These are phyloP conservation scores for Vararia minispora DNA, from an alignment of 768 basidiomycete genomes.

Conservation along the genomic window DNA sequence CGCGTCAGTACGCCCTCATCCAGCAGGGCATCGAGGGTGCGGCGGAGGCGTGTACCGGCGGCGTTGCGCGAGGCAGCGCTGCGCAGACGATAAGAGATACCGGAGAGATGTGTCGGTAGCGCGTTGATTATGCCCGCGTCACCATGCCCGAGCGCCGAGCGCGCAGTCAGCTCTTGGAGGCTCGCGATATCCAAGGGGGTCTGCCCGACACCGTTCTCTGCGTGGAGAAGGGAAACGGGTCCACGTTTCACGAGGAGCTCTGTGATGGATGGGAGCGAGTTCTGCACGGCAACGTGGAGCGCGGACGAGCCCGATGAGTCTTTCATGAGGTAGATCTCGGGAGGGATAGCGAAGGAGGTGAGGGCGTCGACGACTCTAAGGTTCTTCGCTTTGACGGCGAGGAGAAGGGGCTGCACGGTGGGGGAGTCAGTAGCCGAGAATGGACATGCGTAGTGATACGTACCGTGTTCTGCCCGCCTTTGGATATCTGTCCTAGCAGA, in stretches of 20 bases:
- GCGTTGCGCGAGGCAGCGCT: no score
- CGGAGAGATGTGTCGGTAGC: background rate
- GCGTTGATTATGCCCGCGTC: background rate
- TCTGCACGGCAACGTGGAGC: conserved; percentile 35
- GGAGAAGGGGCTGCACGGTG: conserved; percentile 35
- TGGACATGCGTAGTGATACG: conserved; percentile 4
- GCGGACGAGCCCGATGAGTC: conserved; percentile 41
- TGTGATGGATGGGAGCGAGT: conserved; percentile 25
- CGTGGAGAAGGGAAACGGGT: conserved; percentile 27
- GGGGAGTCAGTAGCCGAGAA: background rate
- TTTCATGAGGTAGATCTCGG: conserved; percentile 24
- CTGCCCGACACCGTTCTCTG: conserved; percentile 33
- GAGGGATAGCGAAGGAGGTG: conserved; percentile 27
- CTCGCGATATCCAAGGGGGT: conserved; percentile 20
- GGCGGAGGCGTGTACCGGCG: conserved; percentile 1
- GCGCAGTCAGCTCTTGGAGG: conserved; percentile 8
- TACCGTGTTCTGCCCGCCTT: conserved; percentile 36
- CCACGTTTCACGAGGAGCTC: conserved; percentile 27
- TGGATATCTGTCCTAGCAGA: conserved; percentile 36
- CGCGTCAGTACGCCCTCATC: conserved; percentile 4
- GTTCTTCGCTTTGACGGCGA: conserved; percentile 32
- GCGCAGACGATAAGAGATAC: background rate
- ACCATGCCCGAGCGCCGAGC: background rate
- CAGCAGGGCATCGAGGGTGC: conserved; percentile 6
- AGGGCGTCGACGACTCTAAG: conserved; percentile 21